Evolutionary conservation across 148 eudicot genomes (phyloP).

Genomic region (Silene latifolia): DNA sequence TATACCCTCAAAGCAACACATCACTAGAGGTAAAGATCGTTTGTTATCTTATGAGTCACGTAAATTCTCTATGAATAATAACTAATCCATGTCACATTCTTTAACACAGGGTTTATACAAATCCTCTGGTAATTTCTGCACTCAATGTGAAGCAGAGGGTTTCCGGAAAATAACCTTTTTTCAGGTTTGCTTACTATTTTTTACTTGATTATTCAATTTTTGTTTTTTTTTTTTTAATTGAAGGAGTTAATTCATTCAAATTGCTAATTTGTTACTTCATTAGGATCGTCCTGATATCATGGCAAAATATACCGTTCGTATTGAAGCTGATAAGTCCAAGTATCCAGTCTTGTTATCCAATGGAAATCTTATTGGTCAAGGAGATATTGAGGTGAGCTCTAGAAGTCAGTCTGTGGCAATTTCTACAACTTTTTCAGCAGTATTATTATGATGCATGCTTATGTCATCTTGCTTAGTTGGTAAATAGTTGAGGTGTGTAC

Average conservation of each 20-base stretch:
- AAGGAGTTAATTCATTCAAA: neutral
- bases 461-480: neutral
- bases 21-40: constrained; percentile 69
- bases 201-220: neutral
- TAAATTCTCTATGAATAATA: constrained; percentile 1
- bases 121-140: constrained; percentile 89
- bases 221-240: neutral
- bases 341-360: constrained; percentile 91
- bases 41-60: neutral
- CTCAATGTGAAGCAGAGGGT: constrained; percentile 99
- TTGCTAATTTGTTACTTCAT: constrained; percentile 16
- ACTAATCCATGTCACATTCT: constrained; percentile 14
- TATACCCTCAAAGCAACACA: constrained; percentile 85
- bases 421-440: constrained; percentile 1
- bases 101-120: constrained; percentile 79
- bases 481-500: neutral
- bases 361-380: constrained; percentile 90
- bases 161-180: constrained; percentile 92
- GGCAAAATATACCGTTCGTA: constrained; percentile 91
- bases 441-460: neutral
- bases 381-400: constrained; percentile 74
- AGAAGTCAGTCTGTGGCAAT: constrained; percentile 1
- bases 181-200: constrained; percentile 49
- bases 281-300: constrained; percentile 99
- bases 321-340: constrained; percentile 85